phyloP scores from a whole-genome alignment of 1,139 yeast species.

The Hansenula lynferdii region DNA sequence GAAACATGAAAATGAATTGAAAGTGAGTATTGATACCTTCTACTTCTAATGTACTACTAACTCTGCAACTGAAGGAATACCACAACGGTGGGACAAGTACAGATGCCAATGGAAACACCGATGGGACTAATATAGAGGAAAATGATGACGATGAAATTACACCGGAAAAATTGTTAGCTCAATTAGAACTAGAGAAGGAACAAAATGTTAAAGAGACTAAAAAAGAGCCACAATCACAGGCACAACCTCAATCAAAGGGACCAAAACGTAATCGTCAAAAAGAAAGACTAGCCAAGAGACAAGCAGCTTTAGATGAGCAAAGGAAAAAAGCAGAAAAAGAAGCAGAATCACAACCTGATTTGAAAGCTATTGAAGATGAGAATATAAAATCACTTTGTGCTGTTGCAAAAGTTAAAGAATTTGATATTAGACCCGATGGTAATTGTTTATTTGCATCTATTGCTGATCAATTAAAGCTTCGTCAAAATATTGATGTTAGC shows the following conservation, averaged over 20 bases:
- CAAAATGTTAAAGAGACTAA: constrained; percentile 11
- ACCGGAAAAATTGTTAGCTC: constrained; percentile 62
- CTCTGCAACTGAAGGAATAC: constrained; percentile 5
- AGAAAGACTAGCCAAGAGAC: constrained; percentile 73
- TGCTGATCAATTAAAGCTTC: constrained; percentile 61
- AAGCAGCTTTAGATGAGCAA: constrained; percentile 60
- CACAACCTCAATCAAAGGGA: constrained; percentile 12
- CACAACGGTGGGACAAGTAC: neutral
- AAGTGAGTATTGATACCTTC: constrained; percentile 2
- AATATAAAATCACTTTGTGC: constrained; percentile 51
- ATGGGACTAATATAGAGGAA: constrained; percentile 18
- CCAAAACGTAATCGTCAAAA: constrained; percentile 68
- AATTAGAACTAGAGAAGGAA: constrained; percentile 36
- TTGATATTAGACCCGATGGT: constrained; percentile 85
- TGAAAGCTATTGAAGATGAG: constrained; percentile 65
- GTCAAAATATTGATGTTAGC: constrained; percentile 39
- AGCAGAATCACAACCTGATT: constrained; percentile 61
- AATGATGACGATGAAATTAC: constrained; percentile 44
- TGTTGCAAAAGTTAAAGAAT: constrained; percentile 42
- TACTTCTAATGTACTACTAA: constrained; percentile 4
- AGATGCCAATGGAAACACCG: constrained; percentile 8
- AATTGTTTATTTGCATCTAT: constrained; percentile 89
- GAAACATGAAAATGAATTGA: constrained; percentile 51
- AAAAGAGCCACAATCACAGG: constrained; percentile 7
- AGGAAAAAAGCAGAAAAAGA: constrained; percentile 68